Conservation (phyloP, 2,329 filamentous ascomycete species). For the Microcyclosporella mali region DNA sequence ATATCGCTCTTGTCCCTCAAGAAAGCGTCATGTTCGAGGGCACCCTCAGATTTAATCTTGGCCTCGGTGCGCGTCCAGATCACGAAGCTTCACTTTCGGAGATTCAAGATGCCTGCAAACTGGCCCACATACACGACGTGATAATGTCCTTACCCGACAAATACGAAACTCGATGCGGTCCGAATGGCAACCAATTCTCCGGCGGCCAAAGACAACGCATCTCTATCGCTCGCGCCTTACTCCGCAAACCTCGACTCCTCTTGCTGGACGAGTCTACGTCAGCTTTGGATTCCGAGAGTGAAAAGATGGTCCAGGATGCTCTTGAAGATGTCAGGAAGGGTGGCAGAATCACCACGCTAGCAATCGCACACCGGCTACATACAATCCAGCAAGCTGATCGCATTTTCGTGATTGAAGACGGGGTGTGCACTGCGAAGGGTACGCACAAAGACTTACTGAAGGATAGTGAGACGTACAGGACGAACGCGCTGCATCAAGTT, state of each 20-base stretch:
- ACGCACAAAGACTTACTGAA: constrained; percentile 39
- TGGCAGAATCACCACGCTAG: constrained; percentile 34
- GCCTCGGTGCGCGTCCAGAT: constrained; percentile 44
- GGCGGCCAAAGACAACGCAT: constrained; percentile 40
- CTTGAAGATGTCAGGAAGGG: constrained; percentile 31
- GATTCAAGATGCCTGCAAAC: constrained; percentile 59
- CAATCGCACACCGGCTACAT: constrained; percentile 40
- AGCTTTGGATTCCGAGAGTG: constrained; percentile 39
- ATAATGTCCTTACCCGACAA: constrained; percentile 58
- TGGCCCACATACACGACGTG: constrained; percentile 66
- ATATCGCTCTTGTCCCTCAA: constrained; percentile 43
- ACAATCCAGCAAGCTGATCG: constrained; percentile 39
- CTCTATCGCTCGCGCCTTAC: constrained; percentile 39
- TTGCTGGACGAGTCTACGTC: constrained; percentile 40
- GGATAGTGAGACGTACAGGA: constrained; percentile 16
- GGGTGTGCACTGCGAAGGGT: constrained; percentile 44
- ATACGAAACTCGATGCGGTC: constrained; percentile 53
- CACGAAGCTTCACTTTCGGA: constrained; percentile 53
- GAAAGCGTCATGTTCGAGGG: constrained; percentile 45
- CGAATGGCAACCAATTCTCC: constrained; percentile 37
- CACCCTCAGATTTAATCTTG: constrained; percentile 38
- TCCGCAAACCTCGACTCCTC: constrained; percentile 38
- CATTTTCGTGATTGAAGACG: constrained; percentile 45
- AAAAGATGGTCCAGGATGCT: constrained; percentile 36
- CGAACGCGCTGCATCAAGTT: constrained; percentile 21